Evolutionary conservation across 768 basidiomycete genomes (phyloP).

Genomic region (Epithele typhae): DNA sequence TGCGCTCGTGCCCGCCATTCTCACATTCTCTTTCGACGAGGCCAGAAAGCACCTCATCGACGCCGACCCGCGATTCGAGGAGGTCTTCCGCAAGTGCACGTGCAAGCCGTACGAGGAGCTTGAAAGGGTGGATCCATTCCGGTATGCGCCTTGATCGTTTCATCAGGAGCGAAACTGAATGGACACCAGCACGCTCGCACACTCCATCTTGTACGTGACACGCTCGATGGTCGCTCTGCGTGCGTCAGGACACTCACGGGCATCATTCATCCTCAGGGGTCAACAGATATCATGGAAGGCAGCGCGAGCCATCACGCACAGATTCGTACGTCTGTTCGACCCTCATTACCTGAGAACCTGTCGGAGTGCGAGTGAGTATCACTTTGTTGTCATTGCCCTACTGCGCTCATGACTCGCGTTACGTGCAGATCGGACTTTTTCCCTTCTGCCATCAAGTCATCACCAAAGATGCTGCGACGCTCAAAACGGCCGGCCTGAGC

Average conservation of each 20-base stretch:
- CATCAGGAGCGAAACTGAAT: background rate
- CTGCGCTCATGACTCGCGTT: too few species aligned
- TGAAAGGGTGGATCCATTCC: slow-evolving; percentile 79
- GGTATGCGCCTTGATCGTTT: slow-evolving; percentile 36
- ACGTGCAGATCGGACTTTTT: slow-evolving; percentile 39
- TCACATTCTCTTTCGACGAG: slow-evolving; percentile 73
- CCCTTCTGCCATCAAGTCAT: slow-evolving; percentile 71
- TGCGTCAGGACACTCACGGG: too few species aligned
- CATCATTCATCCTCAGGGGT: slow-evolving; percentile 35
- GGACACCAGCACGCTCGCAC: slow-evolving; percentile 53
- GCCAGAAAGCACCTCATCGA: slow-evolving; percentile 68
- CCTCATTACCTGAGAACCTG: slow-evolving; percentile 67
- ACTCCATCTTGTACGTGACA: slow-evolving; percentile 56
- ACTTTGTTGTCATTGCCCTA: background rate
- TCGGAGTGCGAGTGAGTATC: slow-evolving; percentile 28
- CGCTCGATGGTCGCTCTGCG: too few species aligned
- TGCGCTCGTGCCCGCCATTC: slow-evolving; percentile 59
- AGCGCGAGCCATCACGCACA: slow-evolving; percentile 77
- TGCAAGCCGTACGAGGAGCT: slow-evolving; percentile 78
- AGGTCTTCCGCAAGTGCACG: slow-evolving; percentile 56
- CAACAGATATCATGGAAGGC: slow-evolving; percentile 88
- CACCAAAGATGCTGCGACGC: slow-evolving; percentile 47
- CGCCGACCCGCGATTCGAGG: slow-evolving; percentile 66
- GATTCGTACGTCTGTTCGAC: slow-evolving; percentile 74
- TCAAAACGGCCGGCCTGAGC: slow-evolving; percentile 76